These are phyloP conservation scores for Mrakia blollopis DNA, from an alignment of 768 basidiomycete species.

Conservation along the genomic window DNA sequence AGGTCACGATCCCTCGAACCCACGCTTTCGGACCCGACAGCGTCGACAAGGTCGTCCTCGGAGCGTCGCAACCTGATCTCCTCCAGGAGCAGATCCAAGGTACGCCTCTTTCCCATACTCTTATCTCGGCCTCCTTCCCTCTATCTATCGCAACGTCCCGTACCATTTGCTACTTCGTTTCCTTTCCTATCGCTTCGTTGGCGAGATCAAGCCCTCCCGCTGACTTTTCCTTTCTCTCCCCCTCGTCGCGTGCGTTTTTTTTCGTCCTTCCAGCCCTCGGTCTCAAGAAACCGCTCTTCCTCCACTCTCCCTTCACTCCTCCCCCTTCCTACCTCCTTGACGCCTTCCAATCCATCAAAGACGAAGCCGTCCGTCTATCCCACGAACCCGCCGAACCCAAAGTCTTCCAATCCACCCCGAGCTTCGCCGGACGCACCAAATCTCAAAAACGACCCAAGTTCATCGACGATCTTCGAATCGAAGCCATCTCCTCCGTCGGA, in stretches of 20 bases:
- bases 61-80: constrained; percentile 1
- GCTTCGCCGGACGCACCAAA: too few species aligned
- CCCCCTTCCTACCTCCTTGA: constrained; percentile 10
- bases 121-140: too few species aligned
- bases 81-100: neutral
- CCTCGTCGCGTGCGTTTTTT: neutral
- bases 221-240: neutral
- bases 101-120: neutral
- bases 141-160: too few species aligned
- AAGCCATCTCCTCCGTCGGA: constrained; percentile 28
- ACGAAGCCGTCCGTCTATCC: too few species aligned
- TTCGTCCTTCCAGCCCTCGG: constrained; percentile 1
- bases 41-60: constrained; percentile 7
- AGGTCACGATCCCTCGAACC: neutral
- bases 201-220: neutral
- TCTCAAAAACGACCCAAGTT: neutral
- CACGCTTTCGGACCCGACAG: neutral
- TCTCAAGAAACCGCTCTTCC: constrained; percentile 18
- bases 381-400: too few species aligned
- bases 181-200: neutral
- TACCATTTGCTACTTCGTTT: too few species aligned
- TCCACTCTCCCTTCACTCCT: constrained; percentile 27
- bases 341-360: neutral
- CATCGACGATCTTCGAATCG: neutral
- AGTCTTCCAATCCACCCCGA: too few species aligned